These are phyloP conservation scores for Fraxinus sp. DNA, from an alignment of 305 asterid species.

Conservation along the genomic window DNA sequence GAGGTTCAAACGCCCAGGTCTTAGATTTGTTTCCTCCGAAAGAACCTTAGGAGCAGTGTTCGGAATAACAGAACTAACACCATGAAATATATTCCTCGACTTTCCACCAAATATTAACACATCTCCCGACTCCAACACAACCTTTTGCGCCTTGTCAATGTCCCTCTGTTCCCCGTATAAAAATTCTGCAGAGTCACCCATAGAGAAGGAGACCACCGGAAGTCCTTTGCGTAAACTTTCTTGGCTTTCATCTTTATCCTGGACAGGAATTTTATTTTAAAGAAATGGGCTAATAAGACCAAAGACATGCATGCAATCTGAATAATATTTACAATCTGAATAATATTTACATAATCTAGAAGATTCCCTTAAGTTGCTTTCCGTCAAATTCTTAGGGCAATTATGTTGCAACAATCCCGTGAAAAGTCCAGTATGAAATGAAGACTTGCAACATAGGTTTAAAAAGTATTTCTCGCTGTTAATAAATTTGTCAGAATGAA, in stretches of 20 bases:
- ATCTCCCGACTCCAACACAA: slow-evolving; percentile 71
- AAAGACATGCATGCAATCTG: not conserved
- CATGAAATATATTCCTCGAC: slow-evolving; percentile 67
- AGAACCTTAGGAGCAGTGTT: slow-evolving; percentile 53
- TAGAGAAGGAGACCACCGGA: slow-evolving; percentile 77
- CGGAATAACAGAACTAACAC: slow-evolving; percentile 47
- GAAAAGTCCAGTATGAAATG: not conserved
- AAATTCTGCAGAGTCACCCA: slow-evolving; percentile 77
- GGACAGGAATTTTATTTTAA: slow-evolving; percentile 6
- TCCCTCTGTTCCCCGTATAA: slow-evolving; percentile 52
- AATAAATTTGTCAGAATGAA: not conserved
- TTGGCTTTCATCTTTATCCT: slow-evolving; percentile 76
- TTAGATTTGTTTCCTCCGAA: slow-evolving; percentile 46
- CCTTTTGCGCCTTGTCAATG: slow-evolving; percentile 41
- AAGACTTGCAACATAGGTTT: not conserved
- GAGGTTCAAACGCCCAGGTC: slow-evolving; percentile 75
- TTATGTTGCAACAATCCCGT: not conserved
- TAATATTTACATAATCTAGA: not conserved
- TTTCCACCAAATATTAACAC: slow-evolving; percentile 74
- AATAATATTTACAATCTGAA: not conserved
- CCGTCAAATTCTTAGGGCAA: not conserved
- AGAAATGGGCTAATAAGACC: not conserved
- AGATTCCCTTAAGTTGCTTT: not conserved
- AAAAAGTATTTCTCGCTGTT: not conserved
- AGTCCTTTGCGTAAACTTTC: slow-evolving; percentile 54